Base-by-base conservation (phyloP, 1,284 basidiomycete species). In the Schizophyllum commune region DNA sequence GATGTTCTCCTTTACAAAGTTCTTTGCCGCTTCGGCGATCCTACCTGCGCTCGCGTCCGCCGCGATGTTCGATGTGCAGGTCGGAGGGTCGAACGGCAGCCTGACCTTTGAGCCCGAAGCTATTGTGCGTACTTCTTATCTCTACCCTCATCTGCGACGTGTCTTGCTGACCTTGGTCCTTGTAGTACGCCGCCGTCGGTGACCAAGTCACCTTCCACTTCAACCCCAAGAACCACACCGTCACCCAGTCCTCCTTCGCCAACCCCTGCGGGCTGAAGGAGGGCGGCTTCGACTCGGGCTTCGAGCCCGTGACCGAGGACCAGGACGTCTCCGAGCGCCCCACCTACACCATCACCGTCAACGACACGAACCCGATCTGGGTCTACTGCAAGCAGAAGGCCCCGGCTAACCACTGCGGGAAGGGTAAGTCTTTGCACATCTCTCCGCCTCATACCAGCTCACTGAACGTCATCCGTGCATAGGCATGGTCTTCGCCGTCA, bases 401-500 rank as follows among this genome's bases (percentile, higher is more conserved):
- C 3, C 52, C 61, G 20, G 53, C 32, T n/a, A 54, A 57, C 5
- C 75, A 77, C 65, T 77, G 76, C 62, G 71, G 69, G 32, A 62
- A 70, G 59, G 69, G 68, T 70, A 60, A n/a, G n/a, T 52, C 53
- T 58, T 59, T 17, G 58, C 27, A 52, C 39, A 56, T 56, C 60
- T n/a, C 52, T 55, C 56, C 5, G 9, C 0, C 4, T 58, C n/a
- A 4, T 59, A 17, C 13, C 53, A 61, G 19, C 20, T 8, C 22
- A 13, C 8, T n/a, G 19, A 54, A 57, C 34, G n/a, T 47, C 17
- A 59, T 55, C 57, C 71, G 67, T 67, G 32, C 21, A 51, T n/a
- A 32, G 27, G n/a, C 22, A 17, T 32, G 82, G 80, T 84, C 27
- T 81, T 82, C 64, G 77, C 78, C 0, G 73, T 83, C 69, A 84